Evolutionary conservation across 2,329 filamentous ascomycete species (phyloP).

Genomic region (Rasamsonia emersonii): DNA sequence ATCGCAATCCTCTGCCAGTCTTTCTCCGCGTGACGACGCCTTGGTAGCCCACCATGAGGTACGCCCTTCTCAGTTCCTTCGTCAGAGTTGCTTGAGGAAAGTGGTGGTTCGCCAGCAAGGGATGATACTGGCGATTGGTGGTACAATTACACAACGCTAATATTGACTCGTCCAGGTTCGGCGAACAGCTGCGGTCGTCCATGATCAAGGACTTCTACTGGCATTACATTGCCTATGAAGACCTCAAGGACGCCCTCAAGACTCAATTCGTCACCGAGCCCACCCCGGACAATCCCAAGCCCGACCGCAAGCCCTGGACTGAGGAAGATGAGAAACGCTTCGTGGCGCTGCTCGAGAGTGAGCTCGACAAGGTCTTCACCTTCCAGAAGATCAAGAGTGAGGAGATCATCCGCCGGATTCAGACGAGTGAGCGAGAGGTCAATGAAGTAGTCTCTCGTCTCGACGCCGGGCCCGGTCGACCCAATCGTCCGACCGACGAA

Average conservation of each 20-base stretch:
- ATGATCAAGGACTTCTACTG: conserved; percentile 95
- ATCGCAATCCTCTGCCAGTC: too few species aligned
- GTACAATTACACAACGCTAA: neutral
- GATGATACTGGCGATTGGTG: neutral
- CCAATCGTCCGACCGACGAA: conserved; percentile 62
- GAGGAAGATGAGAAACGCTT: conserved; percentile 89
- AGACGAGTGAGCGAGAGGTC: conserved; percentile 80
- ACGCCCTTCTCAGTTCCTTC: conserved; percentile 4
- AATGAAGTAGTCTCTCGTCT: conserved; percentile 73
- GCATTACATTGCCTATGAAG: conserved; percentile 96
- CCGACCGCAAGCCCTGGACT: conserved; percentile 62
- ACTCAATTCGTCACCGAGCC: conserved; percentile 52
- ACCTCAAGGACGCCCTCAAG: conserved; percentile 80
- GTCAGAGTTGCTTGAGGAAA: too few species aligned
- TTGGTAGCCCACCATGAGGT: conserved; percentile 14
- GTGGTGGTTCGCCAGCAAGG: neutral
- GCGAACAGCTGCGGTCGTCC: conserved; percentile 90
- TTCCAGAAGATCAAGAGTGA: conserved; percentile 97
- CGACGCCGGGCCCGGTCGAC: conserved; percentile 45
- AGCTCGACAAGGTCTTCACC: conserved; percentile 94
- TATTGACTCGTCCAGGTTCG: conserved; percentile 54
- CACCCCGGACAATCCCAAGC: conserved; percentile 37
- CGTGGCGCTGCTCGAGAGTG: conserved; percentile 74
- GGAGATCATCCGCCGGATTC: conserved; percentile 87
- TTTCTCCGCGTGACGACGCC: too few species aligned